A percentile compares a stretch with the other conserved stretches of the same genome.
Evolutionary conservation across 768 basidiomycete genomes (phyloP).

Genomic region (Suillus cothurnatus): DNA sequence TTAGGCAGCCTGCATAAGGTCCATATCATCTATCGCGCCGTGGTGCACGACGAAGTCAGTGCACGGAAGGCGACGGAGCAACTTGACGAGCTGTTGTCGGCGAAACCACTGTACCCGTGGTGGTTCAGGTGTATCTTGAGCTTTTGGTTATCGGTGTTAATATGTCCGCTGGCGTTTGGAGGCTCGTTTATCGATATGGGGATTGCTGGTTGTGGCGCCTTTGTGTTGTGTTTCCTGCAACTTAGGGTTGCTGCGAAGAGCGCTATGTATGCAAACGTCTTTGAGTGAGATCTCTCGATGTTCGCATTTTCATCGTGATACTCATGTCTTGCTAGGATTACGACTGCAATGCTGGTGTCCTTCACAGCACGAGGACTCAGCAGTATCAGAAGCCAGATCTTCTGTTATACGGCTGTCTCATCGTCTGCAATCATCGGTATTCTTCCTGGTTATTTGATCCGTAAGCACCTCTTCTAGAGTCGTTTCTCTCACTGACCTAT

Average conservation of each 20-base stretch:
- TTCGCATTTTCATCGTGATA: not conserved
- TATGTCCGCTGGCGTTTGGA: constrained; percentile 85
- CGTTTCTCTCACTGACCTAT: constrained; percentile 11
- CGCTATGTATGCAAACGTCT: constrained; percentile 85
- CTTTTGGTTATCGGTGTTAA: constrained; percentile 71
- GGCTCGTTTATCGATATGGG: constrained; percentile 86
- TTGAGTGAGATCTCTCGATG: constrained; percentile 58
- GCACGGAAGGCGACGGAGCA: constrained; percentile 72
- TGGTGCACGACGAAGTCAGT: constrained; percentile 91
- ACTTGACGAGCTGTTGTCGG: constrained; percentile 62
- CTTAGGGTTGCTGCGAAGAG: constrained; percentile 75
- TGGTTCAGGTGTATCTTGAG: constrained; percentile 67
- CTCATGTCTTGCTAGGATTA: constrained; percentile 57
- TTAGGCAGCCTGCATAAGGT: constrained; percentile 85
- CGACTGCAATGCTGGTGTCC: constrained; percentile 78
- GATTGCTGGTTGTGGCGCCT: constrained; percentile 71
- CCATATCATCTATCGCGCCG: constrained; percentile 81
- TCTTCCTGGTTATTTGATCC: constrained; percentile 84
- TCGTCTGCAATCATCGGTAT: constrained; percentile 87
- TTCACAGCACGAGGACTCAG: constrained; percentile 82
- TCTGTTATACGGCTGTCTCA: constrained; percentile 92
- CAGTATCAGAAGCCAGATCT: constrained; percentile 72
- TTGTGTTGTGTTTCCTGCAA: constrained; percentile 69
- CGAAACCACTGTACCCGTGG: constrained; percentile 64
- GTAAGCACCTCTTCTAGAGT: constrained; percentile 42